Conservation (phyloP, 179 eudicot genomes). For the Heliamphora pulchella region DNA sequence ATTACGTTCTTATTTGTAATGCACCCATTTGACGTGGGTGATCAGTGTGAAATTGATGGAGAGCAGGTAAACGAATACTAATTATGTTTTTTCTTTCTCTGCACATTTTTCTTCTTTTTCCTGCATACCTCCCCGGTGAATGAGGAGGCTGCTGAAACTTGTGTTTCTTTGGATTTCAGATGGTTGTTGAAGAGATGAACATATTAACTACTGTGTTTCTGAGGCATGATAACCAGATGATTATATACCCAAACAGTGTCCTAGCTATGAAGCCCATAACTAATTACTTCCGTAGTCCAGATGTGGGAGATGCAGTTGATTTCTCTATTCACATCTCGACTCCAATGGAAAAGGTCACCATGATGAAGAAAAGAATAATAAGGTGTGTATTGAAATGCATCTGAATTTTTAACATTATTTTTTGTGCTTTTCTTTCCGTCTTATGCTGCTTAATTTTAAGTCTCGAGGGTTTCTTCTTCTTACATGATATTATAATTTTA, state of each 20-base stretch:
- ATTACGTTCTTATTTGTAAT: constrained; percentile 38
- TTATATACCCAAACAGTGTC: constrained; percentile 66
- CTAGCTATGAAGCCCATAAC: constrained; percentile 69
- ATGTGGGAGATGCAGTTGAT: constrained; percentile 74
- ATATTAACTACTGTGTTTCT: constrained; percentile 42
- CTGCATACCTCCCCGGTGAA: too few relatives aligned
- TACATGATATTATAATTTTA: too few relatives aligned
- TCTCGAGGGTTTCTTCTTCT: too few relatives aligned
- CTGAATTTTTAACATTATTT: background rate
- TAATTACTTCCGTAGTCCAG: constrained; percentile 80
- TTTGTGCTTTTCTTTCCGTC: too few relatives aligned
- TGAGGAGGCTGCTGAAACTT: background rate
- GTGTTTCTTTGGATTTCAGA: constrained; percentile 16
- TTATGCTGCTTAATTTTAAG: too few relatives aligned
- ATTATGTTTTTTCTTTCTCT: too few relatives aligned
- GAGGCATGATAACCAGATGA: constrained; percentile 69
- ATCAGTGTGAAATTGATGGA: constrained; percentile 42
- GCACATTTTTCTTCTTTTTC: background rate
- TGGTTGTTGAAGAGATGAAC: constrained; percentile 48
- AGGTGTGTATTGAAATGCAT: constrained; percentile 32
- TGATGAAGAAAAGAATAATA: constrained; percentile 58
- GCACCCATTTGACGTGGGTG: constrained; percentile 51
- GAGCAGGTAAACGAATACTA: constrained; percentile 31
- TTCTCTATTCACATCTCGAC: constrained; percentile 61
- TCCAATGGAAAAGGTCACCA: constrained; percentile 49